Base-by-base conservation (phyloP, 192 early-diverging fungal species). In the Coemansia sp. region DNA sequence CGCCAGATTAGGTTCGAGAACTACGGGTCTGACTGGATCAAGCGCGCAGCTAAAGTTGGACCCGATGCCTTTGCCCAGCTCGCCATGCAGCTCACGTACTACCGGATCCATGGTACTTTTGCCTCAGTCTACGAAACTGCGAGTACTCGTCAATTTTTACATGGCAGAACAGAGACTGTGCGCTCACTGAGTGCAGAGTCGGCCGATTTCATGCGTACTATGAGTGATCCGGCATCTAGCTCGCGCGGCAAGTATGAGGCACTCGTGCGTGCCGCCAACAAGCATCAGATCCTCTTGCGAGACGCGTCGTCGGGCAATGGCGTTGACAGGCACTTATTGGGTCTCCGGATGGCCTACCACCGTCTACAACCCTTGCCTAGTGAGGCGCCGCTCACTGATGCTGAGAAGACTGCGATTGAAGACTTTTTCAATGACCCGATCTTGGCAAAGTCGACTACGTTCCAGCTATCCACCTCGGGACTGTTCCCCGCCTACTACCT, bases 1-100 rank as follows among this genome's bases (percentile, higher is more conserved):
- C 68, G 70, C 23, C 85, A 93, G 38, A 57, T 90, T 7, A 64
- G 90, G 17, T 94, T 89, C 75, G 68, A 84, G 27, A 86, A 85
- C 25, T 95, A 91, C 64, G 94, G 95, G 34, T 71, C 84, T 0
- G 76, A 85, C 38, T 94, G 88, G 82, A 88, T 95, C 70, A 95
- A 95, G 76, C 88, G 86, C 57, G 64, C 77, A 23, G 92, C 88
- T 84, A 75, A 64, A 66, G 63, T 85, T 31, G 73, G 88, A 3
- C 91, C 91, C 8, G 95, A 97, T 70, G 95, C 94, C 5, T 95
- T 86, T 77, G 82, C 90, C 29, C 95, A 97, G 82, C 92, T 97
- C 87, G 87, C 85, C 0, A 67, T 97, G 32, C 95, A 97, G 74
- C 82, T 95, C 6, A 90, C 90, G 0, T 97, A 90, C 75, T 93